Evolutionary conservation across 2,329 filamentous ascomycete genomes (phyloP), one percentile per base, ranked within the genome.

Genomic region (Cladosporium sp.): DNA sequence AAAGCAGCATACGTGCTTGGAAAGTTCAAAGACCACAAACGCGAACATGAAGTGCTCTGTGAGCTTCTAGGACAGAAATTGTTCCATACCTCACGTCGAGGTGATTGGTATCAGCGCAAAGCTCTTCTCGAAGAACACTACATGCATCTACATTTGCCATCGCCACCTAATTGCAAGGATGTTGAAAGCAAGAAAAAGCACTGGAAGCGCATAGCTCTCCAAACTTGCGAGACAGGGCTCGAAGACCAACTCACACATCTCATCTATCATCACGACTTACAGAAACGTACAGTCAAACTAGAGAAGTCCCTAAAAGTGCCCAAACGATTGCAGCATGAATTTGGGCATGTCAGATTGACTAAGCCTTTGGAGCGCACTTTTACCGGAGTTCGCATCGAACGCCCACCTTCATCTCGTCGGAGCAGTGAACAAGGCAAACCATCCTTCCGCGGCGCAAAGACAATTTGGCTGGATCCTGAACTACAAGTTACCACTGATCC

Each of bases 71-170:
- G 76, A 3, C 94, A 99, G 70, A 83, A 83, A 4, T 80, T 97
- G 0, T 97, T 97, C 67, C 92, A 97, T 67, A 81, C 89, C 43
- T 85, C 92, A 1, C 84, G 92, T 28, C 84, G 94, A 42, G 94
- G 94, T 0, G 85, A 87, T 0, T 99, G 94, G 94, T 97, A 97
- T 71, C 92, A 97, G 70, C 89, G 94, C 19, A 96, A 95, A 74
- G 94, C 93, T 1, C 78, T 99, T 1, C 74, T 99, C 1, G 94
- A 99, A 76, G 94, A 99, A 72, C 92, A 95, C 70, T 97, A 99
- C 73, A 92, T 97, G 89, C 82, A 86, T 68, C 78, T 81, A 4
- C 70, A 89, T 5, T 80, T 78, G 30, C 76, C 82, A 0, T 73
- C 72, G 2, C 70, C 70, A 17, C 39, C 62, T 17, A 75, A 76